Evolutionary conservation across 2,329 filamentous ascomycete genomes (phyloP).

Genomic region (Metarhizium guizhouense): DNA sequence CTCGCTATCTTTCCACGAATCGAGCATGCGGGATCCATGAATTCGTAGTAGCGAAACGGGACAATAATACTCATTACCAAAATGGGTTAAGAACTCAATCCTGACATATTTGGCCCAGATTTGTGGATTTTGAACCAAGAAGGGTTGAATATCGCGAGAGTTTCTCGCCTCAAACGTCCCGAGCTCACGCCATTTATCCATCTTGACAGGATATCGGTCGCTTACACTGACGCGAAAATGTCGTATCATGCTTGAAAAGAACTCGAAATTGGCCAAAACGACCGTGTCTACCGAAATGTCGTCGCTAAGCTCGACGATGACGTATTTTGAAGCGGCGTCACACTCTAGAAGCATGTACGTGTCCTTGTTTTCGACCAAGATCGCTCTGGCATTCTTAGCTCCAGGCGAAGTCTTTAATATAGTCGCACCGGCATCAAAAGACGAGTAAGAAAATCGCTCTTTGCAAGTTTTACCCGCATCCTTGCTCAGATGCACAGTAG

Average conservation of each 20-base stretch:
- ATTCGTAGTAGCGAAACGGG: slow-evolving; percentile 84
- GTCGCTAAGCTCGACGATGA: slow-evolving; percentile 90
- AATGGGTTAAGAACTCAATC: slow-evolving; percentile 87
- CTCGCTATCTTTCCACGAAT: slow-evolving; percentile 83
- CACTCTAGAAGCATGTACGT: slow-evolving; percentile 97
- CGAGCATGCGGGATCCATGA: slow-evolving; percentile 92
- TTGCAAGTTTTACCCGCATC: slow-evolving; percentile 97
- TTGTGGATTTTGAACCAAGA: slow-evolving; percentile 84
- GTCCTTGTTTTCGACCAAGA: slow-evolving; percentile 94
- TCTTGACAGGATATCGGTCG: slow-evolving; percentile 87
- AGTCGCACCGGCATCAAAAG: slow-evolving; percentile 92
- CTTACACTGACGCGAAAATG: slow-evolving; percentile 87
- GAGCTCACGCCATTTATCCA: slow-evolving; percentile 82
- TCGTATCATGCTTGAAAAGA: slow-evolving; percentile 95
- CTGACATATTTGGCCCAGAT: slow-evolving; percentile 93
- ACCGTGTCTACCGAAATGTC: slow-evolving; percentile 82
- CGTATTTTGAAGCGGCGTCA: slow-evolving; percentile 76
- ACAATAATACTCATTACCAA: slow-evolving; percentile 94
- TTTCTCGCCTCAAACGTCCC: slow-evolving; percentile 89
- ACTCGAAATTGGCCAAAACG: slow-evolving; percentile 97
- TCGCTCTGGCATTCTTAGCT: slow-evolving; percentile 78
- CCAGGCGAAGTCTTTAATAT: slow-evolving; percentile 82
- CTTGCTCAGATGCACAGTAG: slow-evolving; percentile 61
- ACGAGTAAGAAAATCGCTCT: slow-evolving; percentile 94
- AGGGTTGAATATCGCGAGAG: slow-evolving; percentile 87